Conservation (phyloP, 768 basidiomycete genomes). For the Coprinellus aureogranulatus region DNA sequence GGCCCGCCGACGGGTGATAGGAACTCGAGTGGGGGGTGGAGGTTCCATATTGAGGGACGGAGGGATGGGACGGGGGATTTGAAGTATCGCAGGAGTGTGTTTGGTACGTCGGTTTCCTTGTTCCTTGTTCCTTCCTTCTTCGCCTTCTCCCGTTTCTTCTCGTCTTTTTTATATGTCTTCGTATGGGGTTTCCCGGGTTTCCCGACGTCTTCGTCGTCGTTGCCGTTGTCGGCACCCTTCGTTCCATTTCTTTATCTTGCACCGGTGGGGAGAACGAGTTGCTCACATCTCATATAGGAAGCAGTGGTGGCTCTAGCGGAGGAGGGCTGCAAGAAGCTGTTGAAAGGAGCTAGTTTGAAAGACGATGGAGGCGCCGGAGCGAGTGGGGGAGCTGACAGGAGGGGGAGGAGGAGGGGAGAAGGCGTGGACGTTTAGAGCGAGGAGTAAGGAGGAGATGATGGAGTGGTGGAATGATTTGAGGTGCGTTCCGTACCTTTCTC, state of each 20-base stretch:
- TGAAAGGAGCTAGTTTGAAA: background rate
- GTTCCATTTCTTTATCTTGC: too few species aligned
- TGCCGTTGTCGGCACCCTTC: too few species aligned
- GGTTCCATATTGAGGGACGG: slow-evolving; percentile 95
- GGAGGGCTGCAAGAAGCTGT: background rate
- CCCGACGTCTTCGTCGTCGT: too few species aligned
- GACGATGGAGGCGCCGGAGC: background rate
- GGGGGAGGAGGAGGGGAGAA: slow-evolving; percentile 37
- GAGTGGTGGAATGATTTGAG: slow-evolving; percentile 98
- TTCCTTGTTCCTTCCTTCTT: too few species aligned
- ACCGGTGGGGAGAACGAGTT: too few species aligned
- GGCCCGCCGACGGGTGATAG: slow-evolving; percentile 50
- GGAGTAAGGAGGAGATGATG: slow-evolving; percentile 96
- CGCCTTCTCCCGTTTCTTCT: too few species aligned
- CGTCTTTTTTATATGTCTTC: too few species aligned
- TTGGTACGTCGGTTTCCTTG: too few species aligned
- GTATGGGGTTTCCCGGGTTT: too few species aligned
- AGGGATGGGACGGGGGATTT: slow-evolving; percentile 71
- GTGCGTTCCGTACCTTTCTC: too few species aligned
- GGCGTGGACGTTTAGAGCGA: slow-evolving; percentile 87
- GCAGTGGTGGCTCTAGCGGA: slow-evolving; percentile 36
- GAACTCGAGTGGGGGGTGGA: slow-evolving; percentile 61
- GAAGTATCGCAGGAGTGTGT: too few species aligned
- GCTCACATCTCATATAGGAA: too few species aligned
- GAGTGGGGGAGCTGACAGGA: slow-evolving; percentile 18